Conservation (phyloP, 2,329 filamentous ascomycete genomes). For the Hypomyces rosellus region DNA sequence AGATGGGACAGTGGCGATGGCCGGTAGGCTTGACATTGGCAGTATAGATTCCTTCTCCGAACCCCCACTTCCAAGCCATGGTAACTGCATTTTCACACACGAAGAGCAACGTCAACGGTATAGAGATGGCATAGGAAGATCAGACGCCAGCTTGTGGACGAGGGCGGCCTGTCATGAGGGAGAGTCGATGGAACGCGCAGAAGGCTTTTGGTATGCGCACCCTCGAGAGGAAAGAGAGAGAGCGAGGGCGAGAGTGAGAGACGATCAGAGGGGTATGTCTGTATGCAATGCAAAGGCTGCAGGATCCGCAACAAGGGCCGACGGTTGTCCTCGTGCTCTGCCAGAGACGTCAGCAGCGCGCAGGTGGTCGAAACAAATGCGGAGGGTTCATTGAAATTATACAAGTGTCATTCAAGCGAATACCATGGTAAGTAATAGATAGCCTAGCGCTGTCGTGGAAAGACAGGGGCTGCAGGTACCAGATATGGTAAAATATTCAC, state of each 20-base stretch:
- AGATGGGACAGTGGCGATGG: conserved; percentile 23
- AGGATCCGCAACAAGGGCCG: background rate
- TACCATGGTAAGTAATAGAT: background rate
- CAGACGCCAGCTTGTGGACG: conserved; percentile 5
- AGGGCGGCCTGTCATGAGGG: conserved; percentile 9
- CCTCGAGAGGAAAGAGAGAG: background rate
- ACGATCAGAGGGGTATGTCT: background rate
- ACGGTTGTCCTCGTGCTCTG: conserved; percentile 7
- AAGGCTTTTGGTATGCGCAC: conserved; percentile 1
- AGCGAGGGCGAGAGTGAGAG: background rate
- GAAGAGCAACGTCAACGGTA: conserved; percentile 14
- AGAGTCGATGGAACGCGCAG: conserved; percentile 2
- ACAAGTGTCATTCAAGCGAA: conserved; percentile 6
- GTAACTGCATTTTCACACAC: conserved; percentile 30
- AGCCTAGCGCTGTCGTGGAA: conserved; percentile 4
- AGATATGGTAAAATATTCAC: background rate
- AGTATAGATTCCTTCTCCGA: conserved; percentile 27
- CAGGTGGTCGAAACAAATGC: conserved; percentile 5
- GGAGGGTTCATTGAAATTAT: conserved; percentile 10
- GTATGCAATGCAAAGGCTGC: background rate
- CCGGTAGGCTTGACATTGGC: conserved; percentile 28
- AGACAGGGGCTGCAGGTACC: conserved; percentile 11
- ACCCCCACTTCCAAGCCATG: conserved; percentile 29
- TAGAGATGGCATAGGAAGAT: conserved; percentile 10
- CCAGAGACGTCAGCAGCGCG: conserved; percentile 2